Evolutionary conservation across 768 basidiomycete genomes (phyloP).

Genomic region (Xanthoconium purpureum): DNA sequence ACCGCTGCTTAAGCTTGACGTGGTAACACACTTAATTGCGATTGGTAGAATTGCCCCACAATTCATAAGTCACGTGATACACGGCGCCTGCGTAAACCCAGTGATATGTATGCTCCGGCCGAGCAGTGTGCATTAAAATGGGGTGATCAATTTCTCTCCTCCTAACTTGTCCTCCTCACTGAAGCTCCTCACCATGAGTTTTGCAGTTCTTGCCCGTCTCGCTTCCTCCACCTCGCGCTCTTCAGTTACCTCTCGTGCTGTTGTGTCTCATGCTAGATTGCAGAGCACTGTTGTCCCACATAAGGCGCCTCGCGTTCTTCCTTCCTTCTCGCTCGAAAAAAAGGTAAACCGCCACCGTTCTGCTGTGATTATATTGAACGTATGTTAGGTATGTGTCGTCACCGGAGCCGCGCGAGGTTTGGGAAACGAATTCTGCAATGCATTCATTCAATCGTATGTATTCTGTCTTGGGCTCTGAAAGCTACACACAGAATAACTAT

Average conservation of each 20-base stretch:
- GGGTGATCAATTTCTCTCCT: conserved; percentile 14
- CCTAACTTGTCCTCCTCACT: conserved; percentile 14
- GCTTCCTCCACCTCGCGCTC: conserved; percentile 12
- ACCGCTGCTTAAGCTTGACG: too few relatives aligned
- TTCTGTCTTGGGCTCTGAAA: background rate
- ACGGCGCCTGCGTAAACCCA: too few relatives aligned
- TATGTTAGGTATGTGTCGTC: conserved; percentile 74
- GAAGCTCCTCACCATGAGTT: conserved; percentile 26
- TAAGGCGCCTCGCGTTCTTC: conserved; percentile 49
- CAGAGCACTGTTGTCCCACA: conserved; percentile 28
- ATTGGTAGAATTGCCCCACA: too few relatives aligned
- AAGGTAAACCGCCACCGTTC: conserved; percentile 47
- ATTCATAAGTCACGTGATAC: too few relatives aligned
- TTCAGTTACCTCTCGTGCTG: conserved; percentile 9
- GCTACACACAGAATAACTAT: conserved; percentile 4
- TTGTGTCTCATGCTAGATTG: conserved; percentile 14
- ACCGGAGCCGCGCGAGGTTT: conserved; percentile 93
- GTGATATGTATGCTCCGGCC: too few relatives aligned
- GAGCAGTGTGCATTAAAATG: conserved; percentile 16
- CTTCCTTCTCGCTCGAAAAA: conserved; percentile 73
- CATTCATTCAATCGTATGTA: conserved; percentile 77
- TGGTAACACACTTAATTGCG: too few relatives aligned
- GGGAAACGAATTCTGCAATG: conserved; percentile 86
- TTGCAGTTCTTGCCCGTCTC: conserved; percentile 27
- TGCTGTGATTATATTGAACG: background rate